Percentiles rank a stretch among this genome's conserved stretches.
These are phyloP conservation scores for Xanthoconium separans DNA, from an alignment of 1,284 basidiomycete species.

Conservation along the genomic window DNA sequence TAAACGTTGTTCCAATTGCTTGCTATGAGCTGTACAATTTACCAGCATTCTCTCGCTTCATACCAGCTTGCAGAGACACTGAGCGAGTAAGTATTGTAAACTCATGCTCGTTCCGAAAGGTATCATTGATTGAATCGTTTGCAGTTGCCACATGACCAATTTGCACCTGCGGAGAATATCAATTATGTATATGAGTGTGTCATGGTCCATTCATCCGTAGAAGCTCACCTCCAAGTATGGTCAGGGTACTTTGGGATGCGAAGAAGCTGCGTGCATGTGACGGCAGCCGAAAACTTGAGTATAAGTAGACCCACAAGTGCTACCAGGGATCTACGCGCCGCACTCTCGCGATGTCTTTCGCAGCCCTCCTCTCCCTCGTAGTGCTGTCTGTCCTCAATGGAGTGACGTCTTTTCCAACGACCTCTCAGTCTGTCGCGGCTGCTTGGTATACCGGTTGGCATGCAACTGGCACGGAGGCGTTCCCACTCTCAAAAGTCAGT, in stretches of 20 bases:
- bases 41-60: background rate
- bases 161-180: background rate
- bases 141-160: background rate
- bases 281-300: too few relatives aligned
- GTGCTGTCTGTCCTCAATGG: conserved; percentile 4
- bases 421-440: conserved; percentile 7
- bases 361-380: background rate
- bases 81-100: background rate
- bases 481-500: conserved; percentile 41
- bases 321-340: background rate
- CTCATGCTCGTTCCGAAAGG: background rate
- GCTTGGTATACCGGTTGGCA: conserved; percentile 22
- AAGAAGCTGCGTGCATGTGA: too few relatives aligned
- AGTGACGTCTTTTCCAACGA: background rate
- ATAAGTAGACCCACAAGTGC: background rate
- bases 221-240: background rate
- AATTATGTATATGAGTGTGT: background rate
- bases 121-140: background rate
- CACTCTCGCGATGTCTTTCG: conserved; percentile 7
- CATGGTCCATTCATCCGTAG: background rate
- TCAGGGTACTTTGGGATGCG: background rate
- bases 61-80: too few relatives aligned
- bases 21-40: background rate
- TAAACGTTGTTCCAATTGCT: background rate
- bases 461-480: conserved; percentile 30